Evolutionary conservation across 83 land plant genomes (phyloP), one percentile per base, ranked within the genome.

Genomic region (Picea abies): DNA sequence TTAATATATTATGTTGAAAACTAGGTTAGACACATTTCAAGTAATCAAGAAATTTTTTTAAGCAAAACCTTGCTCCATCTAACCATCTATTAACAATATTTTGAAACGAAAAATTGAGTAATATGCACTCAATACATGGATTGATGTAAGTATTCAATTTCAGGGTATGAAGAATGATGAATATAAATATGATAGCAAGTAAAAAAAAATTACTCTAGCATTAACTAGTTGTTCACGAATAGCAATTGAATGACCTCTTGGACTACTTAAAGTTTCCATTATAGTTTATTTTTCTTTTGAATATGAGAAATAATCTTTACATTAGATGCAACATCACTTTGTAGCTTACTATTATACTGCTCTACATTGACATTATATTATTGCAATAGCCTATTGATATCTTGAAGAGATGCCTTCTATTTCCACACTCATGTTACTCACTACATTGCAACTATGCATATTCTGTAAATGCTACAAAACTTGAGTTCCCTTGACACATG

Each of bases 211-310:
- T 56, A 91, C 92, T 77, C 71, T 89, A 14, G 82, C 81, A 22
- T 79, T 77, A 37, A 84, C 65, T 22, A 92, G 60, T 82, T 90
- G 91, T 9, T 88, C 89, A 47, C 90, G 91, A 82, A 92, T 39
- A 41, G 81, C 67, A 16, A 63, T 82, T 78, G 78, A 26, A 23
- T 90, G 89, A 60, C 86, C 88, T 80, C 92, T 84, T 26, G 88
- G 58, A 12, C 81, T 85, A 71, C 90, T 86, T 32, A 93, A 86
- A 15, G 81, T 86, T 64, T 91, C 92, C 85, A 91, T 88, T n/a
- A 93, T 80, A 0, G 92, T 79, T 29, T 49, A 60, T 58, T 93
- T 93, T 80, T 93, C 95, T 62, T 80, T 86, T 90, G 89, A 29
- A 91, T 63, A 32, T 78, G 81, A 41, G 86, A 76, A 14, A 86